Evolutionary conservation across 805 yeast genomes (phyloP).

Genomic region (Candida maltosa): DNA sequence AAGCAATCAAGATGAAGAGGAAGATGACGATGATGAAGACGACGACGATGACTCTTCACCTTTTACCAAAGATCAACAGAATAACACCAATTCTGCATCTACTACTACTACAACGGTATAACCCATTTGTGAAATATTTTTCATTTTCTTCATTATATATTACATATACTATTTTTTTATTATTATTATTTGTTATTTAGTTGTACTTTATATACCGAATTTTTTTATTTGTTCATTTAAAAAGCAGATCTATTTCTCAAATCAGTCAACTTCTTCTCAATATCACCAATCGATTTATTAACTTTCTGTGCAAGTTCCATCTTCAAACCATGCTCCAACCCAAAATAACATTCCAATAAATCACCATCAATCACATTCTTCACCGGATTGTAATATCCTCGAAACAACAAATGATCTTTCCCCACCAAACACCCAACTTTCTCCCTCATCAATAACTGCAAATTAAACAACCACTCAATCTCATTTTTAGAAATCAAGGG

Average conservation of each 20-base stretch:
- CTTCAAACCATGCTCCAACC: slow-evolving; percentile 30
- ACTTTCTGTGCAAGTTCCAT: slow-evolving; percentile 36
- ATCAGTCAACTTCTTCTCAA: slow-evolving; percentile 51
- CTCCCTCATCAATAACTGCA: slow-evolving; percentile 48
- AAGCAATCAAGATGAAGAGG: too few species aligned
- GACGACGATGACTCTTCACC: neutral
- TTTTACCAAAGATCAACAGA: neutral
- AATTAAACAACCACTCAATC: slow-evolving; percentile 49
- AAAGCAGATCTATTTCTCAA: slow-evolving; percentile 44
- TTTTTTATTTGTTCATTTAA: neutral
- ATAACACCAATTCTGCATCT: too few species aligned
- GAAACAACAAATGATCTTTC: slow-evolving; percentile 61
- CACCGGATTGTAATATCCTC: slow-evolving; percentile 81
- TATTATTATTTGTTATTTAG: neutral
- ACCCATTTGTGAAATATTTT: neutral
- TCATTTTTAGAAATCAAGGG: slow-evolving; percentile 69
- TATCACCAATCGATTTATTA: slow-evolving; percentile 46
- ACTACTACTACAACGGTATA: neutral
- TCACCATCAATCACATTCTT: slow-evolving; percentile 87
- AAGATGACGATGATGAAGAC: neutral
- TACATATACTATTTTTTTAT: neutral
- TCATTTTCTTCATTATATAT: neutral
- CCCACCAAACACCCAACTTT: slow-evolving; percentile 46
- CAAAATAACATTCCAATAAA: slow-evolving; percentile 57
- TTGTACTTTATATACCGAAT: neutral